These are phyloP conservation scores for Amanita thiersii DNA, from an alignment of 768 basidiomycete species.

Conservation along the genomic window DNA sequence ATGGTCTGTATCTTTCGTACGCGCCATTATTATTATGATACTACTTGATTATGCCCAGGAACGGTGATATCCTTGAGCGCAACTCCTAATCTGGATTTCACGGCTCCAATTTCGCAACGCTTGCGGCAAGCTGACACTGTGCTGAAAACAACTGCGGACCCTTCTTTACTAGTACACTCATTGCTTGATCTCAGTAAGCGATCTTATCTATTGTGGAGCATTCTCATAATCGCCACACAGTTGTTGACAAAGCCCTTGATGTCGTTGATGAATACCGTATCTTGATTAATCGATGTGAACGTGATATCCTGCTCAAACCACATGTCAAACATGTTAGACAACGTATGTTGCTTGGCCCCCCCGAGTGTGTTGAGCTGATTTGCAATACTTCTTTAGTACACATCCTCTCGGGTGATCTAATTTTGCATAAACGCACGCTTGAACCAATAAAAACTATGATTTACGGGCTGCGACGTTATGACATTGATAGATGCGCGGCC, in stretches of 20 bases:
- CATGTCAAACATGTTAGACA: constrained; percentile 52
- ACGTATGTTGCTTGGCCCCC: constrained; percentile 28
- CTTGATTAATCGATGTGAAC: constrained; percentile 55
- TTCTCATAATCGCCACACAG: constrained; percentile 20
- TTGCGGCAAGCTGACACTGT: constrained; percentile 51
- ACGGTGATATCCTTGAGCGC: constrained; percentile 57
- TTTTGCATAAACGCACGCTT: constrained; percentile 64
- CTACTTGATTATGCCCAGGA: constrained; percentile 24
- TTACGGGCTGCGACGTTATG: constrained; percentile 61
- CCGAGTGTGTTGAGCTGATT: background rate
- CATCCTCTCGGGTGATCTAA: constrained; percentile 68
- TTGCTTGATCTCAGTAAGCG: constrained; percentile 50
- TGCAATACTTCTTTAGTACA: constrained; percentile 40
- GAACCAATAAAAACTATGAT: constrained; percentile 65
- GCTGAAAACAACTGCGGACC: constrained; percentile 54
- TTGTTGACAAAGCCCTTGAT: constrained; percentile 61
- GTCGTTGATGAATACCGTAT: constrained; percentile 63
- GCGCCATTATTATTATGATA: background rate
- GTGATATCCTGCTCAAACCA: constrained; percentile 49
- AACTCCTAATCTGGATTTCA: constrained; percentile 36
- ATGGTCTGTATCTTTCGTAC: constrained; percentile 33
- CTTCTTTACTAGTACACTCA: constrained; percentile 61
- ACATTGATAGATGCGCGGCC: constrained; percentile 58
- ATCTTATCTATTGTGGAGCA: background rate
- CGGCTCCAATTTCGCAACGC: constrained; percentile 49